Base-by-base conservation (phyloP, 192 early-diverging fungal genomes). In the Chytriomyces hyalinus region DNA sequence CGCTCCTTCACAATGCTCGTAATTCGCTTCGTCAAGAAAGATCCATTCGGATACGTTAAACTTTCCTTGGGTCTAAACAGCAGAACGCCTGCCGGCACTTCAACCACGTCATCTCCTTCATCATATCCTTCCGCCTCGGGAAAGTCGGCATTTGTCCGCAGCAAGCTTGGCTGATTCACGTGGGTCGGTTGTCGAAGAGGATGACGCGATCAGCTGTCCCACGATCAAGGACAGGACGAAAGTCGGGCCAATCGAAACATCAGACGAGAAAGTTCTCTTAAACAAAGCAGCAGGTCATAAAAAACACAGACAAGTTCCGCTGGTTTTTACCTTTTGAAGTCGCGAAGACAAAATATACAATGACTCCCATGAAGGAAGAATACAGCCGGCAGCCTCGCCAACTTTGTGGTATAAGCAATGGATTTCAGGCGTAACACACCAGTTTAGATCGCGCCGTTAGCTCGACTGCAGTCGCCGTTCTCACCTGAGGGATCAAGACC, bases 171-270 rank as follows among this genome's bases (percentile, higher is more conserved):
- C 80, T 75, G 73, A 44, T 22, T 64, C 49, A 15, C 47, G 28
- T n/a, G 65, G 47, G 15, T 67, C 61, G 13, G 61, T 82, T 17
- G 78, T 77, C 6, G 74, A 50, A n/a, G 81, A 48, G 59, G 79
- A 64, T 57, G 82, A 63, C 0, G 79, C 80, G 62, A 89, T 79
- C 17, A 93, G 83, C 72, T 95, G 88, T 48, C 92, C 91, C 73
- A 90, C 83, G 44, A 94, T 75, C 47, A 90, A 87, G 26, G 93
- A 94, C 74, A 94, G 87, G 50, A 96, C 93, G n/a, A n/a, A n/a
- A 0, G 90, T 91, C 0, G 92, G 83, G 7, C 93, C 92, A 61
- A 93, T 91, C 6, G 91, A 92, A 49, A 92, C 84, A 70, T 85
- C 66, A 5, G 53, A 20, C 13, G 53, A 20, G 20, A 0, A 57